These are phyloP conservation scores for Telfairia occidentalis DNA, from an alignment of 331 rosid species.

Conservation along the genomic window DNA sequence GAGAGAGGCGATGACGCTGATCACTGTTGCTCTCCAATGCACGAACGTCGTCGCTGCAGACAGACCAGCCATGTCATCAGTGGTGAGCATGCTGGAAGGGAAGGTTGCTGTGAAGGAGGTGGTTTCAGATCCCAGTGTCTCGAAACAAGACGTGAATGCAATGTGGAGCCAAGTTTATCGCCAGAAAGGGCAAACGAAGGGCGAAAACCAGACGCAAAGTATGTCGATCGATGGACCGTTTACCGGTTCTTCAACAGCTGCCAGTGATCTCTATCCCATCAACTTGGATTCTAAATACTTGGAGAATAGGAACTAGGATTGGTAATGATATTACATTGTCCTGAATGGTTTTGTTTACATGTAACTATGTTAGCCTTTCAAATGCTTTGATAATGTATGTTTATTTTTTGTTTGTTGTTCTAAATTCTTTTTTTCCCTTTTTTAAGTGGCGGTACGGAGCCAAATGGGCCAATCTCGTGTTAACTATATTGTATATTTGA, in stretches of 20 bases:
- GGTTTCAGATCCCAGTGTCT: conserved; percentile 1
- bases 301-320: conserved; percentile 22
- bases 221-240: conserved; percentile 21
- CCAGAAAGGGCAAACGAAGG: neutral
- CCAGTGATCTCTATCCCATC: conserved; percentile 26
- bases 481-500: neutral
- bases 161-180: conserved; percentile 15
- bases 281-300: conserved; percentile 23
- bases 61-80: conserved; percentile 34
- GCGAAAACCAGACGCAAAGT: conserved; percentile 21
- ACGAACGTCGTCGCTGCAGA: conserved; percentile 25
- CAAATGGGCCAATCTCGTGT: neutral
- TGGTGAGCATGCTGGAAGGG: conserved; percentile 33
- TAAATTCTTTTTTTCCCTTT: neutral
- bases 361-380: neutral
- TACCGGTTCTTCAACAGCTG: conserved; percentile 25
- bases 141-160: conserved; percentile 15
- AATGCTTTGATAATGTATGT: neutral
- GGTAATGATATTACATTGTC: neutral
- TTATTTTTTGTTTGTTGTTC: neutral
- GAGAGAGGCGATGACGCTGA: conserved; percentile 27
- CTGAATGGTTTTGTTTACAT: neutral
- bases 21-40: conserved; percentile 35
- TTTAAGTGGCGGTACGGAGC: neutral
- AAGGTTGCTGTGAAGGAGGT: conserved; percentile 21